Base-by-base conservation (phyloP, 2,329 filamentous ascomycete species). In the Hypoxylon sp. region DNA sequence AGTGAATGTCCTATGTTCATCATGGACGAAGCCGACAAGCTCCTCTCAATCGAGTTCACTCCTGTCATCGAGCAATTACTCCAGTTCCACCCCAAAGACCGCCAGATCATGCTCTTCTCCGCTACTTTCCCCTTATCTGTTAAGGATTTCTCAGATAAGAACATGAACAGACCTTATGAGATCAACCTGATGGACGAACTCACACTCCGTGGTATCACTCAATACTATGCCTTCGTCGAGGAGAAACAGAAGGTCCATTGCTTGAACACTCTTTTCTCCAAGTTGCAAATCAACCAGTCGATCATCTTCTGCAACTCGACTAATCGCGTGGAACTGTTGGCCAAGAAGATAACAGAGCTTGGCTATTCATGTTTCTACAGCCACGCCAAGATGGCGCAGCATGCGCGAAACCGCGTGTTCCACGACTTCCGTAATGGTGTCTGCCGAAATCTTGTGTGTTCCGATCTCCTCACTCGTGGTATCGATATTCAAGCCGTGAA, bases 291-390 rank as follows among this genome's bases (percentile, higher is more conserved):
- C 84, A 99, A 99, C 84, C 96, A 99, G 85, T 99, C 97, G 70
- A 99, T 99, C 84, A 99, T 99, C 80, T 99, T 99, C 85, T 99
- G 96, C 85, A 99, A 99, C 83, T 99, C 96, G 44, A 99, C 96
- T 60, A 98, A 98, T 81, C 93, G 96, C 73, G 96, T 99, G 68
- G 96, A 99, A 82, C 87, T 99, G 59, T 89, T 99, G 27, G 96
- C 96, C 56, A 99, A 99, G 87, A 99, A 99, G 83, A 99, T 99
- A 78, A 99, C 97, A 53, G 97, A 99, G 81, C 89, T 99, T 72
- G 96, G 96, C 72, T 99, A 99, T 83, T 99, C 96, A 0, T 99
- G 96, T 85, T 99, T 98, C 85, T 99, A 99, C 85, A 98, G 95
- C 74, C 96, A 99, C 81, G 96, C 96, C 58, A 94, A 95, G 79